Evolutionary conservation across 2,329 filamentous ascomycete genomes (phyloP).

Genomic region (Teratosphaeria gauchensis): DNA sequence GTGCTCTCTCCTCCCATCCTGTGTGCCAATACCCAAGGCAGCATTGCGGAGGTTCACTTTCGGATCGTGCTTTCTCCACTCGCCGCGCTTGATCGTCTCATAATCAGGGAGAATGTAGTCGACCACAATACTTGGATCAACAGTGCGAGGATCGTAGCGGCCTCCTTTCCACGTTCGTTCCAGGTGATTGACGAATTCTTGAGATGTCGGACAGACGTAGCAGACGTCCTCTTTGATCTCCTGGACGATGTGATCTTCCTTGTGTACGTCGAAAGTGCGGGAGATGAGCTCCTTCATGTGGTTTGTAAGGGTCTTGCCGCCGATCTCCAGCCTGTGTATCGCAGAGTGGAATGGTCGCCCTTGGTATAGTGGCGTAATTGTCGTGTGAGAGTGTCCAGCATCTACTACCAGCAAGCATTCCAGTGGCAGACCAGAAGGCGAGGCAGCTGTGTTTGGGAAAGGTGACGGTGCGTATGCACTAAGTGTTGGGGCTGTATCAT

Average conservation of each 20-base stretch:
- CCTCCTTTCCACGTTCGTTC: conserved; percentile 78
- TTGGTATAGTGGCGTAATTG: conserved; percentile 73
- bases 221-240: conserved; percentile 90
- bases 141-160: conserved; percentile 43
- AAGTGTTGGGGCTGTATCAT: conserved; percentile 11
- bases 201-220: conserved; percentile 46
- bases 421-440: conserved; percentile 39
- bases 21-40: conserved; percentile 35
- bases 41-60: conserved; percentile 46
- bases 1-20: conserved; percentile 54
- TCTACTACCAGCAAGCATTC: conserved; percentile 86
- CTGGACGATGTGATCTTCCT: conserved; percentile 87
- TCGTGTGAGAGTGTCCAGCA: conserved; percentile 87
- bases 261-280: conserved; percentile 89
- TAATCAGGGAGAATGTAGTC: conserved; percentile 90
- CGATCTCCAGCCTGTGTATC: conserved; percentile 76
- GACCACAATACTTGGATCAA: conserved; percentile 54
- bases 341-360: conserved; percentile 73
- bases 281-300: conserved; percentile 84
- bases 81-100: conserved; percentile 53
- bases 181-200: conserved; percentile 58
- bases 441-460: conserved; percentile 30
- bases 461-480: conserved; percentile 21
- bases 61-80: conserved; percentile 69
- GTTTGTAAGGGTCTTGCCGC: conserved; percentile 88